Base-by-base conservation (phyloP, 2,329 filamentous ascomycete genomes). In the Claviceps quebecensis region DNA sequence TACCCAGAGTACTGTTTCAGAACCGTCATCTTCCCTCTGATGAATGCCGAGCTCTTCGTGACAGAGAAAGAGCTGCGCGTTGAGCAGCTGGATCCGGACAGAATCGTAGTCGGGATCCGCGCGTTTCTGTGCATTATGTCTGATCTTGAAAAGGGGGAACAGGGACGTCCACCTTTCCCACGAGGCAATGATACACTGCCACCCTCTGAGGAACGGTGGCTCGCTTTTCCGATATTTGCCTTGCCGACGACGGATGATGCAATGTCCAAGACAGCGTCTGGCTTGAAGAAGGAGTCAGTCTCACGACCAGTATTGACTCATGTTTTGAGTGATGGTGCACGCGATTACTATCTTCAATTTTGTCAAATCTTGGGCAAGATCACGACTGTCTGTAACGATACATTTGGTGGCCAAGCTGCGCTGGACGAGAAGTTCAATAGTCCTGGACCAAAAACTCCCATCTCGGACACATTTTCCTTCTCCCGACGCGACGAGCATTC, bases 321-420 rank as follows among this genome's bases (percentile, higher is more conserved):
- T 47, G 72, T 76, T 19, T 74, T 97, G 49, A 83, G 79, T 48
- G 88, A 95, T 39, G 80, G 81, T 22, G 83, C 87, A 0, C 84
- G 83, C 60, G 87, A 93, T 44, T 93, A 88, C 62, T 96, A 97
- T 65, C 75, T 83, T 50, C 84, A 85, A 49, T 98, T 98, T 59
- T 97, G 91, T 63, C 88, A 95, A 64, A 91, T 98, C 23, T 72
- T 98, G 7, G 93, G 91, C 26, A 94, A 95, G 64, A 94, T 98
- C 52, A 95, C 90, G 2, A 86, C 97, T 45, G 84, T 97, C 37
- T 98, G 93, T 67, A 93, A 98, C 65, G 93, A 95, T 60, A 86
- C 91, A 0, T 98, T 98, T 69, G 94, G 93, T 49, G 93, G 93
- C 0, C 93, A 98, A 69, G 93, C 91, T 36, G 87, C 88, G 0